A percentile compares a stretch with the other conserved stretches of the same genome.
Evolutionary conservation across 805 yeast species (phyloP).

Genomic region (Pichia cabralensis): DNA sequence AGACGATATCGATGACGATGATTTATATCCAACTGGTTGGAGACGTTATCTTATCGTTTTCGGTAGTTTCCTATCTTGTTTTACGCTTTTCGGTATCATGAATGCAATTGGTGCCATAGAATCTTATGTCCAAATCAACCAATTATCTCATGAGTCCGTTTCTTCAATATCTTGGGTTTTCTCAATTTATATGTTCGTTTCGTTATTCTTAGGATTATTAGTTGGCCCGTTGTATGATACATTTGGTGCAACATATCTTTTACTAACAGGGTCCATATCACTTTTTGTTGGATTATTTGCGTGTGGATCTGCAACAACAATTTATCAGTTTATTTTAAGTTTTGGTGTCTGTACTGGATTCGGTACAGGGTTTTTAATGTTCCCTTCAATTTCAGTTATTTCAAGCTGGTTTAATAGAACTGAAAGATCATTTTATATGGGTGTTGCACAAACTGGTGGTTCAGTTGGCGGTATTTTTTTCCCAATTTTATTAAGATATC

Average conservation of each 20-base stretch:
- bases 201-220: constrained; percentile 31
- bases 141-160: constrained; percentile 34
- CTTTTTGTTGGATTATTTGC: constrained; percentile 47
- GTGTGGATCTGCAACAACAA: constrained; percentile 40
- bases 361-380: constrained; percentile 50
- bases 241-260: constrained; percentile 41
- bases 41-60: constrained; percentile 44
- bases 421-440: constrained; percentile 46
- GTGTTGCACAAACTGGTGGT: constrained; percentile 43
- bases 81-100: constrained; percentile 42
- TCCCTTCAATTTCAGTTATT: constrained; percentile 51
- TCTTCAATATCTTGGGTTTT: constrained; percentile 59
- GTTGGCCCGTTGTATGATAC: constrained; percentile 49
- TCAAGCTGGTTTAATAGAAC: constrained; percentile 50
- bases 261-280: constrained; percentile 34
- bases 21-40: constrained; percentile 43
- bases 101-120: constrained; percentile 57
- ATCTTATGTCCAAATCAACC: constrained; percentile 47
- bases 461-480: constrained; percentile 43
- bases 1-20: constrained; percentile 17
- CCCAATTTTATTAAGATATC: constrained; percentile 40
- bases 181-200: constrained; percentile 43
- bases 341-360: constrained; percentile 48
- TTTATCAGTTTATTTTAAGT: constrained; percentile 53
- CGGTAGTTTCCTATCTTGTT: constrained; percentile 48